Conservation (phyloP, 73 alveolate species). For the Symbiodinium natans region DNA sequence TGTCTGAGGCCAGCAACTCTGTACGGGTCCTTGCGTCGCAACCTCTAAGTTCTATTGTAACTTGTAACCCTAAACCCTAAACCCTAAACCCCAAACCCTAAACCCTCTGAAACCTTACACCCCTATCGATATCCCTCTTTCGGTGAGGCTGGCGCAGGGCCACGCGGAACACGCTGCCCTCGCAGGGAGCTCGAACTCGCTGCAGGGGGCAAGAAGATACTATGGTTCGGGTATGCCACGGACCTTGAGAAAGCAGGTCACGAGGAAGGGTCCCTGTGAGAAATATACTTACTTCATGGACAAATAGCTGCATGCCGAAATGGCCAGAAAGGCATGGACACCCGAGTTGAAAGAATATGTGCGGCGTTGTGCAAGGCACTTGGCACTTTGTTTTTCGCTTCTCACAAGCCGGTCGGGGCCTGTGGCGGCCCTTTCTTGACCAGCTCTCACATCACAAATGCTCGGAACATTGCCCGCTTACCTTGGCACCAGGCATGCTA, state of each 20-base stretch:
- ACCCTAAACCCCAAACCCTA: no score
- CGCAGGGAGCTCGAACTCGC: background rate
- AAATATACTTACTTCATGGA: background rate
- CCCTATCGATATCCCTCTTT: background rate
- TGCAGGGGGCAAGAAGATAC: background rate
- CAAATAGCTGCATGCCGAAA: background rate
- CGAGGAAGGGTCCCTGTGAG: background rate
- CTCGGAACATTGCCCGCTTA: background rate
- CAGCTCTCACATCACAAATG: background rate
- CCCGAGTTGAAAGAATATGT: background rate
- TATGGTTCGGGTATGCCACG: background rate
- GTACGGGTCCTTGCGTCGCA: background rate
- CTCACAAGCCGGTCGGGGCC: no score
- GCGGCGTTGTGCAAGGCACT: background rate
- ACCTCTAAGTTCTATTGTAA: no score
- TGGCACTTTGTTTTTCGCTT: background rate
- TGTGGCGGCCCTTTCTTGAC: background rate
- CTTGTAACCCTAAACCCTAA: no score
- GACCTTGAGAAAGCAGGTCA: background rate
- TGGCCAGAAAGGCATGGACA: background rate
- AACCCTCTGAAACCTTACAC: no score
- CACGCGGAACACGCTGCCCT: background rate
- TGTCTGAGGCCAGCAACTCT: background rate
- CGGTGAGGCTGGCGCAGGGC: background rate
- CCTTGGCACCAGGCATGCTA: background rate